A percentile compares a stretch with the other conserved stretches of the same genome.
Evolutionary conservation across 768 basidiomycete genomes (phyloP).

Genomic region (Thelephora ganbajun): DNA sequence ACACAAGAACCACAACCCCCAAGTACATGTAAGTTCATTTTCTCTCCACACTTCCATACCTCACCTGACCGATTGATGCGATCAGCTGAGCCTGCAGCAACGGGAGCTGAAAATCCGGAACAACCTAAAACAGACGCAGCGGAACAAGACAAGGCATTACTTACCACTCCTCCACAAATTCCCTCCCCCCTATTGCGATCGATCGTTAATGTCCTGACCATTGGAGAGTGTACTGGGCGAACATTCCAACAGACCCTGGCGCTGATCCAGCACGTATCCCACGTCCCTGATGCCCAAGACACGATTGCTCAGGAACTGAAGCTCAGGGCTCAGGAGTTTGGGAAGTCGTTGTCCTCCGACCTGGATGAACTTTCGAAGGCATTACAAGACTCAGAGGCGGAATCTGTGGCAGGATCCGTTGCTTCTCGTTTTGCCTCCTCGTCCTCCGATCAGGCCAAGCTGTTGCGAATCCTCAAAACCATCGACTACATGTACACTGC

Average conservation of each 20-base stretch:
- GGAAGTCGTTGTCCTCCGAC: constrained; percentile 57
- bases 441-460: constrained; percentile 92
- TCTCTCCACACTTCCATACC: background rate
- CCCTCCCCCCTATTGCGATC: constrained; percentile 75
- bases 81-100: constrained; percentile 4
- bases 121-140: constrained; percentile 12
- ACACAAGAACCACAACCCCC: background rate
- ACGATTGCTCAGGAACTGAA: constrained; percentile 83
- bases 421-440: constrained; percentile 88
- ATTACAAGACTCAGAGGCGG: constrained; percentile 40
- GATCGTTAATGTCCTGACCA: constrained; percentile 94
- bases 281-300: constrained; percentile 78
- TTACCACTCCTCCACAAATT: constrained; percentile 70
- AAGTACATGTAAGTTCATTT: background rate
- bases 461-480: constrained; percentile 89
- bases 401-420: constrained; percentile 48
- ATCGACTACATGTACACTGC: constrained; percentile 93
- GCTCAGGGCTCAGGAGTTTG: constrained; percentile 77
- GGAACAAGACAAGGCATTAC: constrained; percentile 30
- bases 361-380: constrained; percentile 62
- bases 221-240: constrained; percentile 88
- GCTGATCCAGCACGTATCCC: constrained; percentile 85
- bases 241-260: constrained; percentile 93
- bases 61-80: background rate
- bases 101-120: constrained; percentile 9